Conservation (phyloP, 1,139 yeast species). For the Suhomyces taliae region DNA sequence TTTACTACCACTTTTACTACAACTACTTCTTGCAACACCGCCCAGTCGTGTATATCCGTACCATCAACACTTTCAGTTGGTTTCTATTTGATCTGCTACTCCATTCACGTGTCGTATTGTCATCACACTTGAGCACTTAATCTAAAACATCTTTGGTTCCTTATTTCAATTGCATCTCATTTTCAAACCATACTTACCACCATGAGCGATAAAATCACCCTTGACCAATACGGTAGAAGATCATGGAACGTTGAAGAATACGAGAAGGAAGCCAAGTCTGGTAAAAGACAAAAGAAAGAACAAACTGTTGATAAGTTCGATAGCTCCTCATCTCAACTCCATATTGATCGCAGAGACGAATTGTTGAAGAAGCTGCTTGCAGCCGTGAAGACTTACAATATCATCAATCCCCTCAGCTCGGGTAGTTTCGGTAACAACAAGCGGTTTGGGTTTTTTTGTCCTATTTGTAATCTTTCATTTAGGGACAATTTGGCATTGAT, state of each 20-base stretch:
- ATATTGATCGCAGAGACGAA: constrained; percentile 32
- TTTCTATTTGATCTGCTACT: no score
- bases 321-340: constrained; percentile 25
- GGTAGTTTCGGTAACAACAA: constrained; percentile 43
- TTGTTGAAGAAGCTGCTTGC: constrained; percentile 32
- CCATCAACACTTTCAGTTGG: no score
- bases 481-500: constrained; percentile 78
- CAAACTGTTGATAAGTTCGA: constrained; percentile 9
- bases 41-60: no score
- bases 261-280: constrained; percentile 45
- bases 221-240: constrained; percentile 60
- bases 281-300: constrained; percentile 10
- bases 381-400: constrained; percentile 37
- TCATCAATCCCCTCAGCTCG: constrained; percentile 29
- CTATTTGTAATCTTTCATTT: constrained; percentile 73
- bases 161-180: not conserved
- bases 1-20: no score
- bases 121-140: no score
- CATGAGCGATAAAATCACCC: constrained; percentile 15
- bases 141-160: not conserved
- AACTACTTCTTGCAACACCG: no score
- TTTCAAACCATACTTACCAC: not conserved
- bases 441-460: constrained; percentile 81
- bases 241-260: constrained; percentile 73
- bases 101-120: no score